Evolutionary conservation across 2,329 filamentous ascomycete genomes (phyloP).

Genomic region (Cercospora sesami): DNA sequence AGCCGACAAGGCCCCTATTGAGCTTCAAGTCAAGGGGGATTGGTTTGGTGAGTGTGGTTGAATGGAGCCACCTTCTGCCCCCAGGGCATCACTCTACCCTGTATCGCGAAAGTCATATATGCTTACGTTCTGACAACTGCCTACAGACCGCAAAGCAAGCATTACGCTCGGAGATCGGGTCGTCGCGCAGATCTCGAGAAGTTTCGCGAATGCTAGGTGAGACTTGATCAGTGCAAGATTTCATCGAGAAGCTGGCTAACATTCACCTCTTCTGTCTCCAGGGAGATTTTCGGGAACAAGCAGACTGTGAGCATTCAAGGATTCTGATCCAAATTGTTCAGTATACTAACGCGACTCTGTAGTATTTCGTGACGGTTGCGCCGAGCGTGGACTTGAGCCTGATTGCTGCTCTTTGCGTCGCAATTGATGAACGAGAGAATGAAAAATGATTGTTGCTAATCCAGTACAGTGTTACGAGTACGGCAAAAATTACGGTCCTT

Average conservation of each 20-base stretch:
- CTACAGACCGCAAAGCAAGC: constrained; percentile 53
- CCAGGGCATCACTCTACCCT: background rate
- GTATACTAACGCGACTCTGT: constrained; percentile 6
- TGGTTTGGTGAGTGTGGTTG: constrained; percentile 45
- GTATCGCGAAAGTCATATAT: background rate
- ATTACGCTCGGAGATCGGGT: constrained; percentile 55
- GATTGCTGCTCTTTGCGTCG: constrained; percentile 66
- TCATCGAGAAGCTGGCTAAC: background rate
- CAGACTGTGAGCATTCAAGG: constrained; percentile 51
- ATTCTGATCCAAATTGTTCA: background rate
- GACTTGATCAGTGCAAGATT: background rate
- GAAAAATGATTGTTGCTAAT: constrained; percentile 35
- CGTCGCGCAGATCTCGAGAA: constrained; percentile 61
- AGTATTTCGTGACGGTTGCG: constrained; percentile 63
- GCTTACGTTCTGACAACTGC: background rate
- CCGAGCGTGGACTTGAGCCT: constrained; percentile 66
- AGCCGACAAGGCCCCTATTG: constrained; percentile 46
- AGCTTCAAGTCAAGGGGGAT: constrained; percentile 61
- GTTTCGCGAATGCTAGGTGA: constrained; percentile 52
- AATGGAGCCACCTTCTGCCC: background rate
- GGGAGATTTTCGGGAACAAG: constrained; percentile 60
- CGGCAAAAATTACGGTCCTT: background rate
- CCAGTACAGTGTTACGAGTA: background rate
- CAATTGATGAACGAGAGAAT: constrained; percentile 66
- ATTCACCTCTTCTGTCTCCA: constrained; percentile 15